Evolutionary conservation across 192 early-diverging fungal species (phyloP).

Genomic region (Gamsiella multidivaricata): DNA sequence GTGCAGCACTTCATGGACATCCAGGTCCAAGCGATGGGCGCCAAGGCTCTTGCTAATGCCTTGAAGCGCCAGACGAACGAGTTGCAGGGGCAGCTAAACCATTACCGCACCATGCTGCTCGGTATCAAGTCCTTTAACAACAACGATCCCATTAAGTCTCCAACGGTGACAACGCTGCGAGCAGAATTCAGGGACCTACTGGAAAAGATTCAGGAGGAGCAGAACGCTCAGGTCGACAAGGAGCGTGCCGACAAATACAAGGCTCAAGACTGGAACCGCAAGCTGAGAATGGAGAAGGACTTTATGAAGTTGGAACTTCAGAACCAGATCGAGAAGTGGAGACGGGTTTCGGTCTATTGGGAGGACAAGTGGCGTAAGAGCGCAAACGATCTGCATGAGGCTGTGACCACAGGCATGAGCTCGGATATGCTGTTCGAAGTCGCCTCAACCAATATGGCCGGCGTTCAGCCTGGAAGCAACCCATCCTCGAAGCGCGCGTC

Average conservation of each 20-base stretch:
- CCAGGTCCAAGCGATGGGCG: slow-evolving; percentile 50
- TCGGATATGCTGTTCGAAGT: slow-evolving; percentile 40
- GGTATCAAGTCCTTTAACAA: slow-evolving; percentile 56
- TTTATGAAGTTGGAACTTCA: slow-evolving; percentile 54
- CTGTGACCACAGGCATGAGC: slow-evolving; percentile 39
- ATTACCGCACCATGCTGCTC: slow-evolving; percentile 48
- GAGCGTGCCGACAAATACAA: slow-evolving; percentile 48
- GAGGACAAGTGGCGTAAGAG: slow-evolving; percentile 54
- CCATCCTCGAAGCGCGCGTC: slow-evolving; percentile 33
- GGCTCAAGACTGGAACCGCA: slow-evolving; percentile 54
- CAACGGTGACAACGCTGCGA: slow-evolving; percentile 42
- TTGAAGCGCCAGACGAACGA: slow-evolving; percentile 45
- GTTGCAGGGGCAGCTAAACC: slow-evolving; percentile 39
- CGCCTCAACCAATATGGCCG: background rate
- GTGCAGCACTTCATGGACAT: slow-evolving; percentile 55
- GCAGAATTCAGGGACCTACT: slow-evolving; percentile 47
- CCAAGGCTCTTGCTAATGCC: slow-evolving; percentile 47
- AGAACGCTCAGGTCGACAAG: slow-evolving; percentile 44
- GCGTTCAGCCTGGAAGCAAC: background rate
- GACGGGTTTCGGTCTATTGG: slow-evolving; percentile 48
- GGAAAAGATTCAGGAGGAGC: slow-evolving; percentile 53
- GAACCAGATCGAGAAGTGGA: slow-evolving; percentile 55
- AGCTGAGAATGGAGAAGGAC: slow-evolving; percentile 53
- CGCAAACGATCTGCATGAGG: slow-evolving; percentile 46
- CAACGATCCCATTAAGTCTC: slow-evolving; percentile 53